phyloP scores from a whole-genome alignment of 768 basidiomycete genomes.

The Serendipita sp. region DNA sequence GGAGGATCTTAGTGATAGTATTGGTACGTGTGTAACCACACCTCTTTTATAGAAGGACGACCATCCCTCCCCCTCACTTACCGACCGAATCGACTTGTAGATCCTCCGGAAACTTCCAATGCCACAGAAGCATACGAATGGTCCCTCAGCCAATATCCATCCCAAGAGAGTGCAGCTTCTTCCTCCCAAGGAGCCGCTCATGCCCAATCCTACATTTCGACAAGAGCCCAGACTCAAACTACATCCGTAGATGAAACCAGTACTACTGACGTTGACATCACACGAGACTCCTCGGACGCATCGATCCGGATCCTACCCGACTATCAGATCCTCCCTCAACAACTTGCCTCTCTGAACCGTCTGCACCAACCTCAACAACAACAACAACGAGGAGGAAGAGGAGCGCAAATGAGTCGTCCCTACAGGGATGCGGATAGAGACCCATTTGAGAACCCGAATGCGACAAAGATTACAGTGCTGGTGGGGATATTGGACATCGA shows the following conservation, averaged over 20 bases:
- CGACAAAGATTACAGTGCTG: conserved; percentile 36
- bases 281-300: not conserved
- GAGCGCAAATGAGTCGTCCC: too few relatives aligned
- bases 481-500: conserved; percentile 61
- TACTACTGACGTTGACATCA: not conserved
- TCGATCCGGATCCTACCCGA: not conserved
- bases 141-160: not conserved
- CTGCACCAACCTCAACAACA: not conserved
- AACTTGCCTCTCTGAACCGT: not conserved
- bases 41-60: too few relatives aligned
- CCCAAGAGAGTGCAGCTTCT: not conserved
- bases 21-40: not conserved
- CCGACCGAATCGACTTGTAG: not conserved
- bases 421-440: too few relatives aligned
- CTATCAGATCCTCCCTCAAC: not conserved
- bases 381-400: not conserved
- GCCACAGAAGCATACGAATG: not conserved
- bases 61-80: too few relatives aligned
- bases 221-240: too few relatives aligned
- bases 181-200: too few relatives aligned
- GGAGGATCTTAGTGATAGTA: not conserved
- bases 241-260: too few relatives aligned
- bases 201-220: too few relatives aligned
- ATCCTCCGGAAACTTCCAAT: too few relatives aligned
- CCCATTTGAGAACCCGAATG: not conserved